Base-by-base conservation (phyloP, 2,329 filamentous ascomycete genomes). In the Aspergillus arachidicola region DNA sequence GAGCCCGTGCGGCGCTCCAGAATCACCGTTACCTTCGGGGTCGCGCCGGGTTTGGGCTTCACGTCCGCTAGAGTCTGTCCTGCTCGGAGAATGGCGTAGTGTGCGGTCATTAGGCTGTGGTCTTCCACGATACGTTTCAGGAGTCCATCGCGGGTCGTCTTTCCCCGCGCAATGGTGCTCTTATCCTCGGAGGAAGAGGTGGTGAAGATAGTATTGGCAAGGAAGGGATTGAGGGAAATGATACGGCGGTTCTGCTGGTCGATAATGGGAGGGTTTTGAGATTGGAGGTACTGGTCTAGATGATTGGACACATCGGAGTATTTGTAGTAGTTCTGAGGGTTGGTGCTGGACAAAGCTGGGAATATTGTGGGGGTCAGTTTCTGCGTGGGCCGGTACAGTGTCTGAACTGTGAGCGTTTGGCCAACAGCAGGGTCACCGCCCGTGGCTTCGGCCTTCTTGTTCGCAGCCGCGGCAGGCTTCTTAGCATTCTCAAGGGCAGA, bases 1-100 rank as follows among this genome's bases (percentile, higher is more conserved):
- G 87, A 87, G 9, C 88, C 87, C 23, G 84, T 86, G n/a, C 88
- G 83, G 21, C 86, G 88, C 71, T 91, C 88, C 10, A 91, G 77
- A 0, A 81, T 81, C 57, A 91, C 82, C 19, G 81, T 81, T 32
- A 88, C 81, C 66, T 88, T 89, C 0, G 89, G 88, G 6, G 86
- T 79, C 1, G 83, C 73, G 1, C 89, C 89, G 2, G 86, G 80
- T 72, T 86, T 89, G 1, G 87, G 85, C 72, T 89, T 91, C n/a
- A 82, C 76, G 56, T 80, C 78, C 43, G 73, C 63, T 14, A 76
- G 65, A 1, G 75, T 75, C 66, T 81, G 78, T 16, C 74, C 72
- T 3, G 76, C 67, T 62, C 76, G 77, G 3, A 89, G 76, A 53
- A 90, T 86, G 50, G 82, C 79, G 71, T 88, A 86, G 72, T 86